These are phyloP conservation scores for Prunus yedoensis DNA, from an alignment of 331 rosid species.

Conservation along the genomic window DNA sequence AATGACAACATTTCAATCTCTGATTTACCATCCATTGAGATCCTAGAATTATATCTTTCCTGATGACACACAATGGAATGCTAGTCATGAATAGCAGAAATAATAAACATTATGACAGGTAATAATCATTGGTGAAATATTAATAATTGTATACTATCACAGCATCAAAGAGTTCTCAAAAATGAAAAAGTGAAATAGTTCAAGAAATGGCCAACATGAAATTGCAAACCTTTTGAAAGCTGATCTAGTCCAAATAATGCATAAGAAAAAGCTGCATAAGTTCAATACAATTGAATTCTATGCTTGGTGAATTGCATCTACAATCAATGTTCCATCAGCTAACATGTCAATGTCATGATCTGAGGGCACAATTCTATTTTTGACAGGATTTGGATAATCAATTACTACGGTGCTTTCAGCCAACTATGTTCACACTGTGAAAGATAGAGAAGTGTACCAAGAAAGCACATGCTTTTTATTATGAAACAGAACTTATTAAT, in stretches of 20 bases:
- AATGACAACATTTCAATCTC: conserved; percentile 63
- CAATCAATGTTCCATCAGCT: not conserved
- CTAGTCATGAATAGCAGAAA: not conserved
- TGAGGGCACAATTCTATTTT: not conserved
- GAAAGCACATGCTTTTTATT: too few relatives aligned
- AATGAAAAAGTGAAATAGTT: not conserved
- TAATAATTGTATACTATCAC: not conserved
- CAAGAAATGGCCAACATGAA: not conserved
- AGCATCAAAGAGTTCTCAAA: not conserved
- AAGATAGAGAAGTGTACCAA: too few relatives aligned
- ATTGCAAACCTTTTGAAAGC: not conserved
- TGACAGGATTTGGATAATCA: not conserved
- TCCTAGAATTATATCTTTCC: conserved; percentile 61
- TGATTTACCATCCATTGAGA: conserved; percentile 54
- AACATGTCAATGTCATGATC: not conserved
- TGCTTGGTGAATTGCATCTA: not conserved
- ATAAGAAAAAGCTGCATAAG: not conserved
- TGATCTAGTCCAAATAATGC: not conserved
- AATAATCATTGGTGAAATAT: not conserved
- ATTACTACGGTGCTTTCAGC: not conserved
- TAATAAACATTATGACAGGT: not conserved
- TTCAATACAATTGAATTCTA: not conserved
- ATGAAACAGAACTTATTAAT: not conserved
- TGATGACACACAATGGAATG: conserved; percentile 20
- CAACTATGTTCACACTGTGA: not conserved